Evolutionary conservation across 2,329 filamentous ascomycete genomes (phyloP).

Genomic region (Aspergillus intermedius): DNA sequence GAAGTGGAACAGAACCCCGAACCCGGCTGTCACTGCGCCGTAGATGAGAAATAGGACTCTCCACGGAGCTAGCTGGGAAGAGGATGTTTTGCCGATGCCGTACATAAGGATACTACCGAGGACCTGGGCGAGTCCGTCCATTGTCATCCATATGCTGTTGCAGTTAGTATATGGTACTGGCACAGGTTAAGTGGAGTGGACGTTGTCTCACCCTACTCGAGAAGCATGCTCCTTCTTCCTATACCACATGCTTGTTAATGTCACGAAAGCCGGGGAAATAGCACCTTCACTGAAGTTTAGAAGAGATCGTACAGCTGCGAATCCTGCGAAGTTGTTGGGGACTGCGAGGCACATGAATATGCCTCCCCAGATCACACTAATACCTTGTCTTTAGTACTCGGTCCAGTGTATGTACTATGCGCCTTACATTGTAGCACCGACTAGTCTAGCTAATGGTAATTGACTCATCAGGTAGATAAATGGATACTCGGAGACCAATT

Average conservation of each 20-base stretch:
- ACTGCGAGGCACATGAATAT: neutral
- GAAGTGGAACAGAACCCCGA: constrained; percentile 37
- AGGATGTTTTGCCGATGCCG: neutral
- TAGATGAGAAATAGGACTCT: constrained; percentile 43
- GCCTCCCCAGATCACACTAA: neutral
- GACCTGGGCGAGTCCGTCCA: constrained; percentile 5
- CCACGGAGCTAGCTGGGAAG: constrained; percentile 34
- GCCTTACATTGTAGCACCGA: constrained; percentile 42
- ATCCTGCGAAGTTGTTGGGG: neutral
- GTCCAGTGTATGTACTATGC: too few species aligned
- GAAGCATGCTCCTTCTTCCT: constrained; percentile 26
- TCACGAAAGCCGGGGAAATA: constrained; percentile 39
- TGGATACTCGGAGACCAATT: constrained; percentile 45
- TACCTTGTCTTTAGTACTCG: too few species aligned
- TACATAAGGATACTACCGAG: constrained; percentile 5
- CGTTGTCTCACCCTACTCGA: constrained; percentile 14
- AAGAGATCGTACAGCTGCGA: constrained; percentile 26
- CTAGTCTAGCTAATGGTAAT: constrained; percentile 46
- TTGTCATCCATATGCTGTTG: constrained; percentile 1
- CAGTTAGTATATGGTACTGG: neutral
- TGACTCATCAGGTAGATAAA: constrained; percentile 48
- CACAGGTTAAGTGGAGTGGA: neutral
- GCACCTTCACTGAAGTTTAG: constrained; percentile 39
- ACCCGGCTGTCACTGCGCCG: constrained; percentile 37
- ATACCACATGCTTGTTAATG: constrained; percentile 36